Conservation (phyloP, 257 asterid genomes). For the Gentiana dahurica region DNA sequence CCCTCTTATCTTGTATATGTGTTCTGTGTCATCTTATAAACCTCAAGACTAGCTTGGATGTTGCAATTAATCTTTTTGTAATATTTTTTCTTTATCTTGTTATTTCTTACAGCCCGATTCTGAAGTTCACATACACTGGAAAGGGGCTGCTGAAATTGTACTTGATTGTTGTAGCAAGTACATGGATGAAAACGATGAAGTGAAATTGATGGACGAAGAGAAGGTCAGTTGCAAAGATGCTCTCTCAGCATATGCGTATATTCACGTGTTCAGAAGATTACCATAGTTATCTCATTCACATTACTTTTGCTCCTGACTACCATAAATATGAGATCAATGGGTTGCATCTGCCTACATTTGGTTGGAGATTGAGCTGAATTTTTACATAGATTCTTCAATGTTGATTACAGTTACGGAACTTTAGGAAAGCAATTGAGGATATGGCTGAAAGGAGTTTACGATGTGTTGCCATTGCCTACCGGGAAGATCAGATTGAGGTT, state of each 20-base stretch:
- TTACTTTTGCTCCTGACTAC: not conserved
- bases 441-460: conserved; percentile 86
- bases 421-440: conserved; percentile 56
- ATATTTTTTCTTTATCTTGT: conserved; percentile 2
- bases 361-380: not conserved
- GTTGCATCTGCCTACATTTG: not conserved
- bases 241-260: not conserved
- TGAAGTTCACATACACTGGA: conserved; percentile 75
- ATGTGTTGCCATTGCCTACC: conserved; percentile 88
- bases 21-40: too few relatives aligned
- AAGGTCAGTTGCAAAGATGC: conserved; percentile 35
- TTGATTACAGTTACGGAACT: conserved; percentile 36
- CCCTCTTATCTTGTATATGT: too few relatives aligned
- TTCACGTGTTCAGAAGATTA: not conserved
- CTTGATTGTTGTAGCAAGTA: conserved; percentile 62
- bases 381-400: conserved; percentile 1
- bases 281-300: not conserved
- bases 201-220: conserved; percentile 50
- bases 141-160: conserved; percentile 93
- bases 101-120: conserved; percentile 45
- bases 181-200: conserved; percentile 50
- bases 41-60: too few relatives aligned
- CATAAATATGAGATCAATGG: not conserved
- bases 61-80: too few relatives aligned
- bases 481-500: conserved; percentile 30